Conservation (phyloP, 345 rosid species). For the Laguncularia racemosa region DNA sequence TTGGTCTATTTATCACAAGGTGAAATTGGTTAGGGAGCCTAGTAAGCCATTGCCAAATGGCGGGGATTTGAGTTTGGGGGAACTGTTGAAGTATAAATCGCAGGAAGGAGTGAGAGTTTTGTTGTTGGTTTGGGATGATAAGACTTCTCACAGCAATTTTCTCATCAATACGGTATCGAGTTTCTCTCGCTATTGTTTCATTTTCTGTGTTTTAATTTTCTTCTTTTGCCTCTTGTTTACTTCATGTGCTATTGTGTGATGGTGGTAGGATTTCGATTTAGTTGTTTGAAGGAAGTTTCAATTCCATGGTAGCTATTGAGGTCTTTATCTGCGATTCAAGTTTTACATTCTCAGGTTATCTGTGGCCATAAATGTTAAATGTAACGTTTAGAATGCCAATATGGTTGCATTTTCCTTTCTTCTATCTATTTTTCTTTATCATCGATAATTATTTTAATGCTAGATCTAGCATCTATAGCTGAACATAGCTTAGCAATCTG, state of each 20-base stretch:
- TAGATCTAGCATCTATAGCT: too few relatives aligned
- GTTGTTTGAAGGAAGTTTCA: too few relatives aligned
- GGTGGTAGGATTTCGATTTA: too few relatives aligned
- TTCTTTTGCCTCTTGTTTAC: neutral
- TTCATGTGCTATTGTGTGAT: neutral
- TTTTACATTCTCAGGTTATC: too few relatives aligned
- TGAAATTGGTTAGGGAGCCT: slow-evolving; percentile 64
- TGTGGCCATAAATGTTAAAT: too few relatives aligned
- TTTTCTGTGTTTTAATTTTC: neutral
- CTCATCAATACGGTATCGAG: slow-evolving; percentile 54
- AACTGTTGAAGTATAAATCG: slow-evolving; percentile 69
- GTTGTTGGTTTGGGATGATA: slow-evolving; percentile 91
- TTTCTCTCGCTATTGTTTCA: neutral
- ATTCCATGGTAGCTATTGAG: too few relatives aligned
- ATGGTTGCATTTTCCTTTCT: too few relatives aligned
- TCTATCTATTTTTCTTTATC: too few relatives aligned
- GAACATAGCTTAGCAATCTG: too few relatives aligned
- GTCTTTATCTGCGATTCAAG: too few relatives aligned
- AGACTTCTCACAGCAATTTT: slow-evolving; percentile 72
- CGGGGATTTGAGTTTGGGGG: slow-evolving; percentile 59
- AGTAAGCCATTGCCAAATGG: slow-evolving; percentile 51
- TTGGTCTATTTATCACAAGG: slow-evolving; percentile 79
- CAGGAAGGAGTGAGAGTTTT: slow-evolving; percentile 84
- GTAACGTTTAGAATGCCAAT: too few relatives aligned
- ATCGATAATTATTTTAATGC: too few relatives aligned